Base-by-base conservation (phyloP, 176 grass and related monocot genomes). In the Hyparrhenia diplandra region DNA sequence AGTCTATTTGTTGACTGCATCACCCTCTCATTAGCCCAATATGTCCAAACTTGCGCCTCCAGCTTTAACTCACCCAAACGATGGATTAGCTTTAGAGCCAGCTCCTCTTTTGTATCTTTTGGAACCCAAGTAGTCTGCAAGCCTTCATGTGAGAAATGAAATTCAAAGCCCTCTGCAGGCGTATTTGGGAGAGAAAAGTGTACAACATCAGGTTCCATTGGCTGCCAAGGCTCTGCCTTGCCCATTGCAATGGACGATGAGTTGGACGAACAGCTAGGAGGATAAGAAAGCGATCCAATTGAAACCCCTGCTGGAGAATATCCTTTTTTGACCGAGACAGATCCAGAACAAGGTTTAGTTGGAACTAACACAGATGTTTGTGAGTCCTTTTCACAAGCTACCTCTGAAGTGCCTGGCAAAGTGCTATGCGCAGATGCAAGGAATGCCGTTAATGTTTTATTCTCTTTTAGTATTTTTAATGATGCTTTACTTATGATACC, bases 21-120 rank as follows among this genome's bases (percentile, higher is more conserved):
- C 69, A 85, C 76, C 76, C 84, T 85, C 46, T 85, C 76, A 57
- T 64, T 85, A 71, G 68, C 76, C 76, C 84, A 85, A 62, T 85
- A 76, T 24, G 32, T 72, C 83, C 83, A 85, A 42, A 79, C 43
- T 79, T 79, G 63, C 58, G 55, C 3, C 42, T 79, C 75, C 24
- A 85, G 67, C 83, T 85, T 85, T 52, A 73, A 35, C 67, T 79
- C 83, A 23, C 83, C 83, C 75, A 85, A 55, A 52, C 42, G 68
- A 10, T 77, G 46, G 17, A 73, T 28, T 58, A 84, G 73, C 24
- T 43, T n/a, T 69, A 85, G 54, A 78, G 83, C 51, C 29, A 85
- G 30, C 40, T 85, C 74, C 39, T 85, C 83, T 78, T 60, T 77
- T 75, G 74, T 78, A 21, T 49, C 65, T 28, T 85, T 85, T 60